Base-by-base conservation (phyloP, 345 rosid species). In the Aurinia saxatilis region DNA sequence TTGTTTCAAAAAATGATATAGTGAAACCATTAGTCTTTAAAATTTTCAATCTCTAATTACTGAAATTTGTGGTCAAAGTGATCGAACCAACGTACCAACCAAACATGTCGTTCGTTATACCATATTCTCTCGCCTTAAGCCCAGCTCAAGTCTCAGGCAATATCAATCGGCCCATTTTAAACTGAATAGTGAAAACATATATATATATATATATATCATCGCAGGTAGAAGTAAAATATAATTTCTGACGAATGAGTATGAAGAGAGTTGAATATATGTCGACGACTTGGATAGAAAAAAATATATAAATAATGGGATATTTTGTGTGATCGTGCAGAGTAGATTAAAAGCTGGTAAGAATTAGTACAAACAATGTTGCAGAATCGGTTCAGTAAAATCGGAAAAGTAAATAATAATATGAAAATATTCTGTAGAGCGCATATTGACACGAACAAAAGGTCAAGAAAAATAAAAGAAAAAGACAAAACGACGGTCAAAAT, bases 401-500 rank as follows among this genome's bases (percentile, higher is more conserved):
- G 56, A 52, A 69, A 48, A 48, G 5, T 12, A 38, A 9, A 50
- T 38, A 21, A 39, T 2, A 21, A 27, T 52, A 51, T 3, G 6
- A 40, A 34, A 64, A 57, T 71, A 71, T 71, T 64, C 75, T 34
- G 19, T 17, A 5, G 60, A 63, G 41, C 65, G 39, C 60, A 71
- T 57, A 71, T 49, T 63, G 75, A 71, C 70, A 64, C 68, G 57
- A 70, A 47, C 74, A 70, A 62, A 70, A 71, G 61, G 75, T 71
- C 75, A 64, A 71, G 60, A 50, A 50, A 6, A 31, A 45, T 17
- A 34, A 37, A 9, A 38, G 64, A 64, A 64, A 71, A 50, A 25
- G 61, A 57, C 75, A 71, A 71, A 71, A 57, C 60, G 66, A 64
- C 60, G 75, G 75, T 71, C 75, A 71, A 71, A 55, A 61, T 61